Base-by-base conservation (phyloP, 257 asterid species). In the Striga asiatica region DNA sequence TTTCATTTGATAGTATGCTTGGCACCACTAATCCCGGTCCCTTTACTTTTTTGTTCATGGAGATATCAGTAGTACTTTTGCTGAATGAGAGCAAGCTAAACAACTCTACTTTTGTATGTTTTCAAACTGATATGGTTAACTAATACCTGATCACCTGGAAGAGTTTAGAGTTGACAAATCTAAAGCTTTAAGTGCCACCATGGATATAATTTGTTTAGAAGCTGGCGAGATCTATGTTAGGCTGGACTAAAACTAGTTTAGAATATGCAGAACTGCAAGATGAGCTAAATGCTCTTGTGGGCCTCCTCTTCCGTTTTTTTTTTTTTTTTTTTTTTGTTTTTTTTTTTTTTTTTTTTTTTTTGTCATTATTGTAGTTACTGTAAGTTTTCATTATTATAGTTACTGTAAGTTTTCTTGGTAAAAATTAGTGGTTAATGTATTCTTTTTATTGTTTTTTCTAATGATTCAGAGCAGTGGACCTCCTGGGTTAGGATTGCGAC, bases 401-500 rank as follows among this genome's bases (percentile, higher is more conserved):
- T 45, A 50, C 38, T 54, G 19, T 38, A 47, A n/a, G 54, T 56
- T 49, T 18, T 65, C 41, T 49, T 50, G 35, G 12, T 31, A 20
- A 31, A 31, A 37, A 55, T 39, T 43, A 27, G 27, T 35, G 31
- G 54, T 50, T 32, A 54, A 60, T 50, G 41, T 61, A n/a, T 60
- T 62, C 22, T 54, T 34, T 43, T 37, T 65, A 19, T 50, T 53
- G 13, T 41, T 5, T 46, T 64, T 38, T 57, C 23, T 42, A 60
- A 61, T 51, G 59, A 28, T 62, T 60, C 88, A 91, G 98, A 75
- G 77, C 60, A 75, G 82, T 66, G 97, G 89, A 55, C 81, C 82
- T 58, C 83, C 75, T 6, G 84, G 89, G 56, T 55, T 88, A 16
- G 97, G 99, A 51, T 68, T 84, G 62, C 74, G 94, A 56, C 91